A percentile compares a stretch with the other conserved stretches of the same genome.
These are phyloP conservation scores for Zoysia pacifica DNA, from an alignment of 176 grass and related monocot species.

Conservation along the genomic window DNA sequence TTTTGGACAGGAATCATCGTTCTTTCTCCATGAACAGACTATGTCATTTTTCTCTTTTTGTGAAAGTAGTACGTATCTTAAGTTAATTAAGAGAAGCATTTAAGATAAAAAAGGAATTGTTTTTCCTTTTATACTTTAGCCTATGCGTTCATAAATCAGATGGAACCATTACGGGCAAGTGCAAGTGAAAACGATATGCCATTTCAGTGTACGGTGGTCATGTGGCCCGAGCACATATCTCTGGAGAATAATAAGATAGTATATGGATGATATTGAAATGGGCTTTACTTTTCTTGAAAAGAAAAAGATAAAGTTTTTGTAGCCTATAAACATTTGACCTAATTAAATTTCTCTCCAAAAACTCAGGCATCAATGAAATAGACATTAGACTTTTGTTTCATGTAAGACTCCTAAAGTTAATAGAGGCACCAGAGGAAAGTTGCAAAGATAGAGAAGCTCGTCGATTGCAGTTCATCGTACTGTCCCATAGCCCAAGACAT, in stretches of 20 bases:
- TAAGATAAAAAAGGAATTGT: background rate
- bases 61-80: background rate
- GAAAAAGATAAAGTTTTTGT: background rate
- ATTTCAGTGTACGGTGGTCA: background rate
- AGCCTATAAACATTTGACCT: background rate
- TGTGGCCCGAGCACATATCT: background rate
- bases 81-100: background rate
- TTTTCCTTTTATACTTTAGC: background rate
- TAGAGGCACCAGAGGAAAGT: background rate
- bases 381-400: too few species aligned
- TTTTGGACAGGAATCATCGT: background rate
- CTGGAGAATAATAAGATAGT: background rate
- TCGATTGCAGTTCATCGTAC: too few species aligned
- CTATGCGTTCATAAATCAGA: background rate
- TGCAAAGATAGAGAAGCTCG: too few species aligned
- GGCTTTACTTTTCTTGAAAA: background rate
- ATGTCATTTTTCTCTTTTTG: background rate
- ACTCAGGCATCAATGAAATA: background rate
- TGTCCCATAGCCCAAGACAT: too few species aligned
- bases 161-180: background rate
- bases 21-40: background rate
- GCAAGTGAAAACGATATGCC: background rate
- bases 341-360: background rate
- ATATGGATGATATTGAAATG: background rate
- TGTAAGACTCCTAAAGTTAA: background rate